Conservation (phyloP, 805 yeast species). For the Henningerozyma blattae region DNA sequence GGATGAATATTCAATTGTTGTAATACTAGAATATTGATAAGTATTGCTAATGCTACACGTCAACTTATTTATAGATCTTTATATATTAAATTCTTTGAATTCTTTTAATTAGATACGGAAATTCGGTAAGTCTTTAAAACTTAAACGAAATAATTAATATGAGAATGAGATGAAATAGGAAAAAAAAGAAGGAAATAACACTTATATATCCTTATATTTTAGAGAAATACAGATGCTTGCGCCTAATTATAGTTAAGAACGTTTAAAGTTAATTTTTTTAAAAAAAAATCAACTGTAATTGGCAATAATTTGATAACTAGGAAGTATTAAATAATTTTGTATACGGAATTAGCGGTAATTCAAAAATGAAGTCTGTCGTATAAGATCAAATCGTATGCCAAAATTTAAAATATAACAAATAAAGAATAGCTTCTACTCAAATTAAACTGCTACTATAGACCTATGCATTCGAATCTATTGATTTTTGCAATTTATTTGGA, state of each 20-base stretch:
- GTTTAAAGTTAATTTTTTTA: no score
- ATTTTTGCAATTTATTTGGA: conserved; percentile 23
- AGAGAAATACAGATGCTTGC: no score
- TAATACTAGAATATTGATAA: not conserved
- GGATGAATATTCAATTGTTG: no score
- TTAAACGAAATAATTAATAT: no score
- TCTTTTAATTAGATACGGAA: not conserved
- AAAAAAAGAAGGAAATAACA: not conserved
- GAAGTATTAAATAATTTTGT: no score
- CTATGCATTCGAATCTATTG: conserved; percentile 8
- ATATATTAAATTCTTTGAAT: not conserved
- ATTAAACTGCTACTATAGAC: not conserved
- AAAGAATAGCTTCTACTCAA: not conserved
- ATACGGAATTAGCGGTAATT: not conserved
- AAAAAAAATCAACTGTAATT: no score
- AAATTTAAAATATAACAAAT: no score
- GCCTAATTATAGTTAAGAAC: no score
- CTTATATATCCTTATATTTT: no score
- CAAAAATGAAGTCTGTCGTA: no score
- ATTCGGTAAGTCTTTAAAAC: not conserved
- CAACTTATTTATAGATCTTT: not conserved
- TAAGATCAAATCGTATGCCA: not conserved
- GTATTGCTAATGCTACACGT: not conserved
- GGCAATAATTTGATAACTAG: no score
- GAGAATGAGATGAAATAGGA: not conserved